Base-by-base conservation (phyloP, 805 yeast genomes). In the Clavispora asparagi region DNA sequence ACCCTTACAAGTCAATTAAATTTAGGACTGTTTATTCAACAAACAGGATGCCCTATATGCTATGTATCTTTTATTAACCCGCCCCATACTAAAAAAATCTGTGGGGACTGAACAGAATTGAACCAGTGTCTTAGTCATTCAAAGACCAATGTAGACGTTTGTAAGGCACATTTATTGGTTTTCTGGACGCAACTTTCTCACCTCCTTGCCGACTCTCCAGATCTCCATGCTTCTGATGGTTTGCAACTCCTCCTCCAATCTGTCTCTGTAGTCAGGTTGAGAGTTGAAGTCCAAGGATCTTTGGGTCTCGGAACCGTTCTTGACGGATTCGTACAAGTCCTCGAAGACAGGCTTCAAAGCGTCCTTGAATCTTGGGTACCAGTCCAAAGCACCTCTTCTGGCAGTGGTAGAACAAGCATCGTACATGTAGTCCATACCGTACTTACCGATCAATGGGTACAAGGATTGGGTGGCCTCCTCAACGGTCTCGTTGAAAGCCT, bases 391-490 rank as follows among this genome's bases (percentile, higher is more conserved):
- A 83, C 99, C 99, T 81, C 99, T 89, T 83, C 98, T 90, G 66
- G 99, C 99, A 60, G 99, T 94, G 68, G 99, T 94, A 60, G 99
- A 94, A 79, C 99, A 94, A 65, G 99, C 99, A 71, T 94, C 98
- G 84, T 94, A 94, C 99, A 94, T 94, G 92, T 94, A 94, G 78
- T 94, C 99, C 99, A 94, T 94, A 79, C 99, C 99, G 83, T 94
- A 87, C 77, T 89, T 90, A 78, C 99, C 99, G 63, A 94, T 74
- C 81, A 94, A 85, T 76, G 99, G 99, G 87, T 94, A 94, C 66
- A 94, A 82, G 48, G 98, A 94, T 81, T 94, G 99, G 57, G 99
- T 94, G 59, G 99, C 99, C 81, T 94, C 99, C 82, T 94, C 99
- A 61, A 94, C 99, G 62, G 99, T 94, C 82, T 94, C 99, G 78